phyloP scores from a whole-genome alignment of 2,329 filamentous ascomycete species.

The Paracorniculantispora psalliotae region DNA sequence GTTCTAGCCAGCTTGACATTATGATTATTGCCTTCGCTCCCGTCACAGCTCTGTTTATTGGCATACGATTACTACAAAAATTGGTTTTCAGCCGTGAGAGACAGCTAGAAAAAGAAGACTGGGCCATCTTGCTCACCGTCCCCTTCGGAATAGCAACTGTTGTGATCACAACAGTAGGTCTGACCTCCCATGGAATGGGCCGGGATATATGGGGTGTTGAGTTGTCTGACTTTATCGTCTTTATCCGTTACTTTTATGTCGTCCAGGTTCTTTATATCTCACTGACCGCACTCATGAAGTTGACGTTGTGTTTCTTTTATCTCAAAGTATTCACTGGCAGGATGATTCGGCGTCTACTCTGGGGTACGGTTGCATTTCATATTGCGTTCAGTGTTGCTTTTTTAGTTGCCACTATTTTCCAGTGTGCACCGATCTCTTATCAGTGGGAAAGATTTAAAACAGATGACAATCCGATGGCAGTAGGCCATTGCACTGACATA shows the following conservation, averaged over 20 bases:
- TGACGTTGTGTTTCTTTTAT: constrained; percentile 47
- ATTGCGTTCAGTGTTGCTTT: constrained; percentile 31
- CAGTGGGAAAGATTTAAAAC: constrained; percentile 46
- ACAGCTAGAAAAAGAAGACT: constrained; percentile 32
- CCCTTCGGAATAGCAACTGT: constrained; percentile 25
- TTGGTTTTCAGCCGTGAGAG: constrained; percentile 28
- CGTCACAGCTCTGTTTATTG: constrained; percentile 25
- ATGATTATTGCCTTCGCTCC: neutral
- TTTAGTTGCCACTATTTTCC: constrained; percentile 35
- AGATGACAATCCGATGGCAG: constrained; percentile 23
- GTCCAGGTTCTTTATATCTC: constrained; percentile 36
- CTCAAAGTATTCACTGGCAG: constrained; percentile 40
- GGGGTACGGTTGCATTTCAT: constrained; percentile 31
- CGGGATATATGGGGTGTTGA: constrained; percentile 41
- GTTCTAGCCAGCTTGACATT: neutral
- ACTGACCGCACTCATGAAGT: constrained; percentile 37
- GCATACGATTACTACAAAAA: constrained; percentile 32
- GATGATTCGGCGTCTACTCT: constrained; percentile 32
- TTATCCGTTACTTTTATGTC: constrained; percentile 35
- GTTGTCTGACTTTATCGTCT: constrained; percentile 33
- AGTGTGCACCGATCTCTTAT: constrained; percentile 41
- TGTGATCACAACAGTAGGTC: constrained; percentile 25
- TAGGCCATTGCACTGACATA: constrained; percentile 41
- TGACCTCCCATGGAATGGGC: constrained; percentile 34
- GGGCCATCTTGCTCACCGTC: constrained; percentile 25